phyloP scores from a whole-genome alignment of 768 basidiomycete species.

The Boletus vinaceobasis region DNA sequence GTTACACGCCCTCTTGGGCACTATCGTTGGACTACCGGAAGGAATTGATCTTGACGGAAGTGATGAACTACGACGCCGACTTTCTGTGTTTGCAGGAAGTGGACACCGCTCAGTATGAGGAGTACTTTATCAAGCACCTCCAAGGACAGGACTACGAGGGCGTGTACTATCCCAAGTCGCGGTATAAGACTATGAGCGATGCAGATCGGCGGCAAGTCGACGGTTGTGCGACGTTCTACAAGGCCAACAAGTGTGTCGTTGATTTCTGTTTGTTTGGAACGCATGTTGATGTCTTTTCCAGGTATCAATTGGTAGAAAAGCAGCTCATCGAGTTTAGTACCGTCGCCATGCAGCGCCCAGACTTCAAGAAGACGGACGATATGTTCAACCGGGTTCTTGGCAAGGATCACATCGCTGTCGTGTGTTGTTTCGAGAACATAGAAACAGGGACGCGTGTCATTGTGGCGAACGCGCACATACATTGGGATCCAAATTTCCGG shows the following conservation, averaged over 20 bases:
- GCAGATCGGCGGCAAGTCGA: constrained; percentile 86
- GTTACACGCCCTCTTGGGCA: constrained; percentile 97
- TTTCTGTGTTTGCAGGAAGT: constrained; percentile 96
- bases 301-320: constrained; percentile 91
- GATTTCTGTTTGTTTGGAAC: constrained; percentile 1
- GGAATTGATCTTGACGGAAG: constrained; percentile 80
- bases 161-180: constrained; percentile 86
- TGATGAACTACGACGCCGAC: constrained; percentile 78
- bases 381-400: constrained; percentile 99
- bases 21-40: constrained; percentile 94
- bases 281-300: constrained; percentile 30
- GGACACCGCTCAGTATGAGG: constrained; percentile 88
- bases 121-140: constrained; percentile 78
- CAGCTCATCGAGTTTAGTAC: constrained; percentile 92
- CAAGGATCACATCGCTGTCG: constrained; percentile 89
- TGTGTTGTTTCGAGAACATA: constrained; percentile 83
- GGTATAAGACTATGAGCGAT: constrained; percentile 90
- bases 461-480: constrained; percentile 86
- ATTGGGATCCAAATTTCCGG: constrained; percentile 88
- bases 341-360: constrained; percentile 87
- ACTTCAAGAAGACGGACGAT: constrained; percentile 97
- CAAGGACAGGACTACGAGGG: constrained; percentile 81
- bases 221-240: constrained; percentile 96
- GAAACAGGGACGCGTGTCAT: constrained; percentile 85
- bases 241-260: constrained; percentile 70